These are phyloP conservation scores for Auricularia sp. DNA, from an alignment of 768 basidiomycete species.

Conservation along the genomic window DNA sequence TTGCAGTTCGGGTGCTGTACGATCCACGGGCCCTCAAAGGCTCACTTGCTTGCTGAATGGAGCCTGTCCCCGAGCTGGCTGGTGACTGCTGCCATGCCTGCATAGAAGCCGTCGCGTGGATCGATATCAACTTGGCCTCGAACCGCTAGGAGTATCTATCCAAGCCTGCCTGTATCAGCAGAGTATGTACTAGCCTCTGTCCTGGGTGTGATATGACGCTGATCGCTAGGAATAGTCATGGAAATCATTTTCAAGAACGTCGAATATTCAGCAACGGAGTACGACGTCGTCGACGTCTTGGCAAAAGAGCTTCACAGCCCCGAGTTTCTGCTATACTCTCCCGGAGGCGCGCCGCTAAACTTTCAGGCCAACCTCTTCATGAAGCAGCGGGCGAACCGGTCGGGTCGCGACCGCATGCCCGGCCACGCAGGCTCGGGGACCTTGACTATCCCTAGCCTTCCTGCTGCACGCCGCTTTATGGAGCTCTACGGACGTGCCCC, in stretches of 20 bases:
- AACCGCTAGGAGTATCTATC: no score
- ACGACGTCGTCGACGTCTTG: slow-evolving; percentile 22
- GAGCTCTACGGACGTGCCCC: neutral
- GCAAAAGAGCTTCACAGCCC: slow-evolving; percentile 37
- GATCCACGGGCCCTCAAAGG: no score
- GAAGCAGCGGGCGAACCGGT: neutral
- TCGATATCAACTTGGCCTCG: no score
- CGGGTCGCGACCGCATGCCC: neutral
- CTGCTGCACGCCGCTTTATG: neutral
- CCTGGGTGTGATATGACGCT: no score
- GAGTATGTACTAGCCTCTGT: no score
- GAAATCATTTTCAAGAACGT: slow-evolving; percentile 24
- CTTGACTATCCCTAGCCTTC: neutral
- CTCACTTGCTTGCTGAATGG: no score
- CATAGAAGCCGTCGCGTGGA: no score
- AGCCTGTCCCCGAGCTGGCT: no score
- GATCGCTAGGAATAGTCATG: slow-evolving; percentile 13
- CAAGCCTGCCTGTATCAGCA: no score
- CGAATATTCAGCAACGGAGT: slow-evolving; percentile 8
- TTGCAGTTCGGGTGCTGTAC: no score
- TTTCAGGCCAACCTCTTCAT: neutral
- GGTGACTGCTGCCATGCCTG: no score
- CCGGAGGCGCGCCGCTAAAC: neutral
- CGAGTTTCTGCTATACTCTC: neutral
- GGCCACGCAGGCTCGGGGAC: neutral